A percentile compares a stretch with the other conserved stretches of the same genome.
phyloP scores from a whole-genome alignment of 768 basidiomycete species.

The Mycena vulgaris region DNA sequence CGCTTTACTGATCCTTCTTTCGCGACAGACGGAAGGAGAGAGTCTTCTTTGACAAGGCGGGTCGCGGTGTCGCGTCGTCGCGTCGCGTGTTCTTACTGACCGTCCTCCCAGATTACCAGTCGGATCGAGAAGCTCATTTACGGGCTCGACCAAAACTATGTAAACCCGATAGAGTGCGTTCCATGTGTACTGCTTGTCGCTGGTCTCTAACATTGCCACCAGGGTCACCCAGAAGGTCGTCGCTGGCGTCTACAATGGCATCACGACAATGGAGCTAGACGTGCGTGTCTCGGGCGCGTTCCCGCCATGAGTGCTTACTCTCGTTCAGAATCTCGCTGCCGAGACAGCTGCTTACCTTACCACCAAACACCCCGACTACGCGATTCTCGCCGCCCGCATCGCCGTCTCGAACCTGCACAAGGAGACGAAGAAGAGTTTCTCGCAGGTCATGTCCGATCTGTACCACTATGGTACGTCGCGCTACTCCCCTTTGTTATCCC shows the following conservation, averaged over 20 bases:
- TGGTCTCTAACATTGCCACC: conserved; percentile 16
- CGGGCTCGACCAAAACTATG: conserved; percentile 92
- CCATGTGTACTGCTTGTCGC: conserved; percentile 46
- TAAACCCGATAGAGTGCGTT: conserved; percentile 92
- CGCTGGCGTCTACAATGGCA: conserved; percentile 93
- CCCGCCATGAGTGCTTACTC: conserved; percentile 70
- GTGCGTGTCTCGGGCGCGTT: conserved; percentile 64
- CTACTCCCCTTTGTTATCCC: background rate
- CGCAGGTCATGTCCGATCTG: conserved; percentile 91
- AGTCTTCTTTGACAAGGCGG: conserved; percentile 94
- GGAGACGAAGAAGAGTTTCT: conserved; percentile 98
- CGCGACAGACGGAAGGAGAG: conserved; percentile 84
- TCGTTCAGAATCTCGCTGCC: conserved; percentile 88
- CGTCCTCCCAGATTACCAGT: conserved; percentile 79
- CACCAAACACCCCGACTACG: conserved; percentile 98
- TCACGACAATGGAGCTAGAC: conserved; percentile 98
- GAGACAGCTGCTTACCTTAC: conserved; percentile 98
- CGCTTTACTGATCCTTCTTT: conserved; percentile 42
- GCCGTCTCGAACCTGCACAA: conserved; percentile 99
- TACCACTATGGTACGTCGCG: conserved; percentile 82
- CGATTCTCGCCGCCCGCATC: conserved; percentile 97
- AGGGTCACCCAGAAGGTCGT: conserved; percentile 96
- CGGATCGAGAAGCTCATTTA: conserved; percentile 94
- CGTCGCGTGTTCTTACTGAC: conserved; percentile 36
- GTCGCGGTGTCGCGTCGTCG: conserved; percentile 36